These are phyloP conservation scores for Atkinsonella texensis DNA, from an alignment of 2,329 filamentous ascomycete species.

Conservation along the genomic window DNA sequence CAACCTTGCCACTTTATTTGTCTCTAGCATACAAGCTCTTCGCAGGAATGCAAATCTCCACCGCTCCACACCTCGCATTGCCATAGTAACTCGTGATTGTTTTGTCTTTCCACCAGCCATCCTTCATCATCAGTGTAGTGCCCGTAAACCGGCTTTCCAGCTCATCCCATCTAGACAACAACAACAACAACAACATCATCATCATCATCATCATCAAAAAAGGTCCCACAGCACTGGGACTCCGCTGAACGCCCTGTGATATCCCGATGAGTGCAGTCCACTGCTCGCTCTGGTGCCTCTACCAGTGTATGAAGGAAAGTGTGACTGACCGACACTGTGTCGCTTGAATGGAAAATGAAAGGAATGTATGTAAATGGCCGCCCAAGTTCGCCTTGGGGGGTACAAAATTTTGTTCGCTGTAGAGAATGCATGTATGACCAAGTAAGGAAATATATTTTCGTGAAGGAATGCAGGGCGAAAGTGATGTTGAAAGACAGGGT, in stretches of 20 bases:
- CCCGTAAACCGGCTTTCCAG: neutral
- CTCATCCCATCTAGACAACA: neutral
- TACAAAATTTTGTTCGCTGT: neutral
- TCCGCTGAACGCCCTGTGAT: neutral
- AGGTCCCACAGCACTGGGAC: neutral
- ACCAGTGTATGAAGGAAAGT: neutral
- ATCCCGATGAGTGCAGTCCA: neutral
- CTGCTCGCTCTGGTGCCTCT: neutral
- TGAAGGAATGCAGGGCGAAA: neutral
- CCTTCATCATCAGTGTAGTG: neutral
- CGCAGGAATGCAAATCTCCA: constrained; percentile 1
- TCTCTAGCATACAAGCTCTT: neutral
- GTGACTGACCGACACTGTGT: too few species aligned
- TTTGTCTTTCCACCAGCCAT: neutral
- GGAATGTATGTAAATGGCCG: neutral
- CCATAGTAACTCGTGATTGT: neutral
- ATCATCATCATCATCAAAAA: too few species aligned
- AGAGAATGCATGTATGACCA: neutral
- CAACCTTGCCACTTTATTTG: neutral
- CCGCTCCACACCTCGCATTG: neutral
- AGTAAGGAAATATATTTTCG: neutral
- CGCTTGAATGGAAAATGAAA: neutral
- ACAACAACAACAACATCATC: neutral
- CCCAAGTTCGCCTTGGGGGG: too few species aligned
- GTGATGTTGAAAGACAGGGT: neutral